phyloP scores from a whole-genome alignment of 2,329 filamentous ascomycete species.

The Ilyonectria sp. region DNA sequence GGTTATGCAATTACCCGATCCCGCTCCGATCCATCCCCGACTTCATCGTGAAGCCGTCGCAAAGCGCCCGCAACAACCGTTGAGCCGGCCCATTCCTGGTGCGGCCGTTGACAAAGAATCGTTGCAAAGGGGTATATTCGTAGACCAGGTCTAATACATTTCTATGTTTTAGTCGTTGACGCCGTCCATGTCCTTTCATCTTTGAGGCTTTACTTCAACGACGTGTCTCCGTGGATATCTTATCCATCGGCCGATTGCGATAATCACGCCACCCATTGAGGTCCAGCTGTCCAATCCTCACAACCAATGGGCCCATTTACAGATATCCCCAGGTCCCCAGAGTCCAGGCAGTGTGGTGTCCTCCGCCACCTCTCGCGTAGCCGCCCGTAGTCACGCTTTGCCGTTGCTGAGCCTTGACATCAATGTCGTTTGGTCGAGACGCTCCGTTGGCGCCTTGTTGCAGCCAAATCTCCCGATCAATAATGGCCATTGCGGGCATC shows the following conservation, averaged over 20 bases:
- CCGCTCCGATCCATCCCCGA: conserved; percentile 31
- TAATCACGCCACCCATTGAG: conserved; percentile 28
- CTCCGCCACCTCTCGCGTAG: conserved; percentile 56
- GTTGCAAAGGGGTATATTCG: conserved; percentile 35
- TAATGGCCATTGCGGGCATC: conserved; percentile 76
- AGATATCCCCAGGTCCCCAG: conserved; percentile 73
- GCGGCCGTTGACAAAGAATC: conserved; percentile 9
- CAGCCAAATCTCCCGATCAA: conserved; percentile 81
- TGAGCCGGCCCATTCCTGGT: conserved; percentile 17
- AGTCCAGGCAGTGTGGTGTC: conserved; percentile 70
- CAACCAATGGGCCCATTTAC: conserved; percentile 43
- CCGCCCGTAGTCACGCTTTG: conserved; percentile 76
- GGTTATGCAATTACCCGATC: conserved; percentile 53
- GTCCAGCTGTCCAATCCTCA: conserved; percentile 8
- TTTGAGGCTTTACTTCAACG: background rate
- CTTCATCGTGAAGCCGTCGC: conserved; percentile 31
- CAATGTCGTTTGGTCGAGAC: conserved; percentile 71
- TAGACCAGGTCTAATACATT: conserved; percentile 23
- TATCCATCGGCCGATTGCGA: conserved; percentile 17
- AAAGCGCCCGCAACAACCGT: conserved; percentile 31
- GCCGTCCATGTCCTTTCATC: conserved; percentile 7
- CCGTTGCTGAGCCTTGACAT: conserved; percentile 70
- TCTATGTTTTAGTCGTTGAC: conserved; percentile 9
- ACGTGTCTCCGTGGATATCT: conserved; percentile 26
- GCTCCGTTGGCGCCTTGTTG: conserved; percentile 77